A percentile compares a stretch with the other conserved stretches of the same genome.
Conservation (phyloP, 2,329 filamentous ascomycete species). For the Trichoderma endophyticum region DNA sequence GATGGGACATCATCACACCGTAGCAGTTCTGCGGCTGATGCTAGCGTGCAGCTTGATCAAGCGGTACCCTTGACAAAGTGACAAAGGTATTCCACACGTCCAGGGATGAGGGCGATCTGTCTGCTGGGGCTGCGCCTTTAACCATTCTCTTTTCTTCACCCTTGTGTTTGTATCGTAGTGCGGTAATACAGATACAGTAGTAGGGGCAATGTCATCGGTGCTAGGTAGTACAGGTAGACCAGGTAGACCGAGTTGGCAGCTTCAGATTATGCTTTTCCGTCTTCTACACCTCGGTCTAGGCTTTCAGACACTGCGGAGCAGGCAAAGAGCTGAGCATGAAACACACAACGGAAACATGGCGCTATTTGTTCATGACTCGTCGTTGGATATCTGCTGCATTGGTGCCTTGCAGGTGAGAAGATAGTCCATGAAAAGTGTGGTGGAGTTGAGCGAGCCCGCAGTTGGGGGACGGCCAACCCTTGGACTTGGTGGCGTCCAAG, state of each 20-base stretch:
- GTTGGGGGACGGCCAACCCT: background rate
- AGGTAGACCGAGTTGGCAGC: background rate
- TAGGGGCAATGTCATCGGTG: background rate
- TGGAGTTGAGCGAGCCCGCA: conserved; percentile 12
- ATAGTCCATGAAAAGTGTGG: background rate
- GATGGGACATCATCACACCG: conserved; percentile 5
- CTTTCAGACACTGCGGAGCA: background rate
- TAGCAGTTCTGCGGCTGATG: conserved; percentile 13
- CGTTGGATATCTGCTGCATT: background rate
- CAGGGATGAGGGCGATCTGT: conserved; percentile 8
- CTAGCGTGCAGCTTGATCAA: conserved; percentile 7
- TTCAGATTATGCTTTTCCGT: background rate
- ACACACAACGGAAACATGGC: background rate
- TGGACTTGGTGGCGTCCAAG: background rate
- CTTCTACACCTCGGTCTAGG: background rate
- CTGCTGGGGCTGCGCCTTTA: background rate
- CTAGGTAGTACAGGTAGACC: background rate
- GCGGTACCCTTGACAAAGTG: background rate
- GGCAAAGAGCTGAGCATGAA: background rate
- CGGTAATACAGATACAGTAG: background rate
- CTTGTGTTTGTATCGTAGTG: background rate
- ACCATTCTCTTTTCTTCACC: background rate
- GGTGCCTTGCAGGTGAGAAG: background rate
- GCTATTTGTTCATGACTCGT: conserved; percentile 7
- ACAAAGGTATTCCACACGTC: conserved; percentile 12